Conservation (phyloP, 352 stramenopile genomes). For the Phytopythium delawarense region DNA sequence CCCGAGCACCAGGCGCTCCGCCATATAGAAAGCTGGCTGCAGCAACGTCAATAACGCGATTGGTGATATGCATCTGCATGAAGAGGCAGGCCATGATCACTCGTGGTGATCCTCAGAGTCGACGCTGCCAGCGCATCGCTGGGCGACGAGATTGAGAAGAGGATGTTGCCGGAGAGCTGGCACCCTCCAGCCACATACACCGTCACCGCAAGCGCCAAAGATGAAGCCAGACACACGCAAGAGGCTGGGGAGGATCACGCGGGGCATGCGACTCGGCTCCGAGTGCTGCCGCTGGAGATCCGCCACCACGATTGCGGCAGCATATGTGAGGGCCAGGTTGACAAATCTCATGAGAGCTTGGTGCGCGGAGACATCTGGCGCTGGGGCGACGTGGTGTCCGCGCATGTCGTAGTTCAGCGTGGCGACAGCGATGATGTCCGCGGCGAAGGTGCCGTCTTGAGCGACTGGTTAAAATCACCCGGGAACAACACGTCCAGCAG, state of each 20-base stretch:
- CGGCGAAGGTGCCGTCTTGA: constrained; percentile 45
- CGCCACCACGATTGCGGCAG: constrained; percentile 36
- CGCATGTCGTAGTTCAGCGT: constrained; percentile 32
- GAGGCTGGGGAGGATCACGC: constrained; percentile 35
- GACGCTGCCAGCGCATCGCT: constrained; percentile 13
- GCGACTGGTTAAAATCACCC: constrained; percentile 24
- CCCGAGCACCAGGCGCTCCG: constrained; percentile 36
- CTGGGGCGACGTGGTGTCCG: constrained; percentile 23
- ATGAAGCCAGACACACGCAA: constrained; percentile 38
- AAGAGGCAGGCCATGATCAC: constrained; percentile 37
- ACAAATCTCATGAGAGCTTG: constrained; percentile 44
- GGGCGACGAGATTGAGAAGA: constrained; percentile 36
- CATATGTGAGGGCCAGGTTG: constrained; percentile 43
- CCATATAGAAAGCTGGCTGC: constrained; percentile 36
- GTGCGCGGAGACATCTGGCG: constrained; percentile 33
- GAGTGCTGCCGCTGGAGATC: constrained; percentile 37
- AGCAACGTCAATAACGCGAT: constrained; percentile 44
- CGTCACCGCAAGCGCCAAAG: constrained; percentile 24
- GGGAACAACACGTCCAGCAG: constrained; percentile 42
- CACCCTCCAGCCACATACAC: constrained; percentile 33
- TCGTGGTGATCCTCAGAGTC: constrained; percentile 29
- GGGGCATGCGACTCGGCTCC: constrained; percentile 41
- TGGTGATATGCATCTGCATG: constrained; percentile 51
- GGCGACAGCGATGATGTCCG: constrained; percentile 30
- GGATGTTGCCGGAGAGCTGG: constrained; percentile 45